A percentile compares a stretch with the other conserved stretches of the same genome.
These are phyloP conservation scores for Cyclaneusma minus DNA, from an alignment of 2,329 filamentous ascomycete genomes.

Conservation along the genomic window DNA sequence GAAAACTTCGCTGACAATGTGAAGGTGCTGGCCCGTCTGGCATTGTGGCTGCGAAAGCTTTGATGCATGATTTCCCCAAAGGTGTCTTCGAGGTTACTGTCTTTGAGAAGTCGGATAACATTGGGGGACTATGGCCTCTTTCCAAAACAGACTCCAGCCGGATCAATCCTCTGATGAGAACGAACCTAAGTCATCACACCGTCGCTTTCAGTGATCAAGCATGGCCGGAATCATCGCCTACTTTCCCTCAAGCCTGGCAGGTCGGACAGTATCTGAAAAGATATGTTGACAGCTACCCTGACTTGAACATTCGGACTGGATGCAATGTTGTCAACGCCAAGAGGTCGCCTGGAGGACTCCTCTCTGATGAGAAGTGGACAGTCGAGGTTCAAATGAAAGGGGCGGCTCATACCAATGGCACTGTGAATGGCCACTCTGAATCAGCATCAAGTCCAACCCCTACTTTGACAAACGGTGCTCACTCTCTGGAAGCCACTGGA, in stretches of 20 bases:
- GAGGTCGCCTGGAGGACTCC: conserved; percentile 10
- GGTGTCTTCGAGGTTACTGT: conserved; percentile 51
- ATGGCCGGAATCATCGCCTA: conserved; percentile 44
- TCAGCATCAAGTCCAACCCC: no score
- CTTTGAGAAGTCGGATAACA: conserved; percentile 46
- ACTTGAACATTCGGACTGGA: conserved; percentile 10
- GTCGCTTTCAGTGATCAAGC: conserved; percentile 58
- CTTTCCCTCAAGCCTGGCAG: conserved; percentile 64
- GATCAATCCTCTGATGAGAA: conserved; percentile 51
- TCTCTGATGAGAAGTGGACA: no score
- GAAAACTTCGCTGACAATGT: neutral
- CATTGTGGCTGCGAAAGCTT: conserved; percentile 55
- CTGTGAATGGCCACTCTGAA: no score
- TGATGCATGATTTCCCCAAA: conserved; percentile 41
- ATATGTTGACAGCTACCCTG: conserved; percentile 34
- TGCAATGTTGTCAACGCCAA: conserved; percentile 8
- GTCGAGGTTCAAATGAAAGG: no score
- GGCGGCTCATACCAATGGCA: no score
- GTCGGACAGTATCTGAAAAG: conserved; percentile 54
- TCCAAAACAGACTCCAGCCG: conserved; percentile 30
- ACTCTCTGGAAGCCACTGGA: neutral
- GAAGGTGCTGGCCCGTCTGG: conserved; percentile 54
- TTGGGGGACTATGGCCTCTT: conserved; percentile 68
- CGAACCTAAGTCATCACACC: conserved; percentile 65
- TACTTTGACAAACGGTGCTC: no score